phyloP scores from a whole-genome alignment of 164 flowering plant genomes.

The Nymphaea thermarum region DNA sequence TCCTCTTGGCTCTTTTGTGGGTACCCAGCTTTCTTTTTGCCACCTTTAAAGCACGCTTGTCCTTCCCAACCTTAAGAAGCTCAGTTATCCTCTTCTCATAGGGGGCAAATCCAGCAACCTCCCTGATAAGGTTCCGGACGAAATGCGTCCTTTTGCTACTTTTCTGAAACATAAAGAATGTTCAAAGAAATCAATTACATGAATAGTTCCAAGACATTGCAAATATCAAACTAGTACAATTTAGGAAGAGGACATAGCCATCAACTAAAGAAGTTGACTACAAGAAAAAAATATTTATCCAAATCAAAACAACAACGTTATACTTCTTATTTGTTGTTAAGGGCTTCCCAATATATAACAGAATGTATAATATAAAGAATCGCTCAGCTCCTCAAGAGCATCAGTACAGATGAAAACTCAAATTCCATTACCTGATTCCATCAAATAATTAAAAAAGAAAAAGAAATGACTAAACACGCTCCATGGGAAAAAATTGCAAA shows the following conservation, averaged over 20 bases:
- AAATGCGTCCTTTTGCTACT: not conserved
- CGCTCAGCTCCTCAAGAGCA: no score
- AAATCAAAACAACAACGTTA: no score
- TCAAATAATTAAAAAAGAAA: no score
- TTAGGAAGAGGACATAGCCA: not conserved
- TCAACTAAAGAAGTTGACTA: not conserved
- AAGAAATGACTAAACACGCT: no score
- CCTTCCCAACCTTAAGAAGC: conserved; percentile 8
- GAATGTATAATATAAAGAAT: no score
- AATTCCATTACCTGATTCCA: no score
- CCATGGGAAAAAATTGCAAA: no score
- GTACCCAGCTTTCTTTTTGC: conserved; percentile 16
- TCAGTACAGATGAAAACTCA: no score
- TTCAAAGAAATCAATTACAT: not conserved
- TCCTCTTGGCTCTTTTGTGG: conserved; percentile 14
- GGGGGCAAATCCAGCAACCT: conserved; percentile 9
- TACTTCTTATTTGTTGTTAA: no score
- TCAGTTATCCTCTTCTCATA: conserved; percentile 11
- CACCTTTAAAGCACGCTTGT: conserved; percentile 9
- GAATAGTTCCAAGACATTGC: not conserved
- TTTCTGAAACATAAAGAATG: not conserved
- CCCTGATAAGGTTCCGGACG: conserved; percentile 2
- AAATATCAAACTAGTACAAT: not conserved
- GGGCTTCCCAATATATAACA: no score
- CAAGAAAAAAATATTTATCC: no score